Evolutionary conservation across 2,329 filamentous ascomycete genomes (phyloP), one percentile per base, ranked within the genome.

Genomic region (Fonsecaea erecta): DNA sequence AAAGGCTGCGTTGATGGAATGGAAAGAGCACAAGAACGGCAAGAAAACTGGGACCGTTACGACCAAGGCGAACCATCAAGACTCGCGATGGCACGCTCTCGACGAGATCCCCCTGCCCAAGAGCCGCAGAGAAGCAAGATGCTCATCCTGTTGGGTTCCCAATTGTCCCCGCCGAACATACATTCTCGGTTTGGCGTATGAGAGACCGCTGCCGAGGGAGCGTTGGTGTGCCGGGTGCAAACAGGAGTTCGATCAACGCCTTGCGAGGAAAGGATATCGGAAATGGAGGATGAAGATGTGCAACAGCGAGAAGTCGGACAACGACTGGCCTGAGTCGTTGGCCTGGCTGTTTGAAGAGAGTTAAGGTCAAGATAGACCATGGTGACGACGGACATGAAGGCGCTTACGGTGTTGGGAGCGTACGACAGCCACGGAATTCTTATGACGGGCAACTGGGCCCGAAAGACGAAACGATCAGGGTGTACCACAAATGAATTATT

Each of bases 111-210:
- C 68, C 4, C 52, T 64, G 12, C 60, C 59, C 4, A 57, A 62
- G 40, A 64, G 34, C 58, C 60, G 65, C n/a, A 40, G 65, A 35
- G 65, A 68, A 52, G 46, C 58, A 16, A 51, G 68, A 11, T 68
- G 68, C 48, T 54, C 60, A 1, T 48, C 55, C 3, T 70, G 65
- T 51, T 70, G 68, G 68, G 61, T 68, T 16, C 65, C 68, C 21
- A 63, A 64, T 30, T 66, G 58, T 52, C 63, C 60, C 14, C 57
- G 64, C 14, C 57, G 61, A 7, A 40, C 32, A 7, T 66, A 57
- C 34, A 58, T 68, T n/a, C 58, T 66, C 9, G 60, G 63, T 24
- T 48, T 66, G 35, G 68, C 63, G 8, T 68, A 62, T 21, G 65
- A 64, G 37, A 32, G 63, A 28, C 60, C 57, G 18, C 46, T 70